phyloP scores from a whole-genome alignment of 2,329 filamentous ascomycete genomes.

The Exophiala dermatitidis region DNA sequence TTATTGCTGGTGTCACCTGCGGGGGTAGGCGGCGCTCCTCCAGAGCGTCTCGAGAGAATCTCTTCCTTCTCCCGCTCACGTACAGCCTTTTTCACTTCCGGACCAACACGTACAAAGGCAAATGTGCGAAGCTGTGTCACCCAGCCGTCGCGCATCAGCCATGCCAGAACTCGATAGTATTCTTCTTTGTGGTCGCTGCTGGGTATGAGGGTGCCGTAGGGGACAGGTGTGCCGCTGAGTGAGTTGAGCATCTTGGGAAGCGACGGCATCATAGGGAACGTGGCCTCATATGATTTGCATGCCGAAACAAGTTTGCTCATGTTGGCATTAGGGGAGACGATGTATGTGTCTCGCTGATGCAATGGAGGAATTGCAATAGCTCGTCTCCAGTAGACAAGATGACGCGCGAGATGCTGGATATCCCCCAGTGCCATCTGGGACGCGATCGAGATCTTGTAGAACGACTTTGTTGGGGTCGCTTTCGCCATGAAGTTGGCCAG shows the following conservation, averaged over 20 bases:
- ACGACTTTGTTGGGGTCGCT: constrained; percentile 56
- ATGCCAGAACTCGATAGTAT: constrained; percentile 87
- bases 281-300: constrained; percentile 62
- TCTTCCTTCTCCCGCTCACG: constrained; percentile 47
- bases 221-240: constrained; percentile 70
- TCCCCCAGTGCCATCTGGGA: constrained; percentile 66
- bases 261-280: constrained; percentile 75
- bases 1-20: too few species aligned
- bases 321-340: constrained; percentile 84
- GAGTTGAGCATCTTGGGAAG: constrained; percentile 81
- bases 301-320: constrained; percentile 63
- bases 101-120: constrained; percentile 76
- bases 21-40: not conserved
- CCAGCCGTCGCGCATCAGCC: constrained; percentile 88
- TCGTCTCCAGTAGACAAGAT: constrained; percentile 92
- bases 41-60: not conserved
- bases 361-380: constrained; percentile 87
- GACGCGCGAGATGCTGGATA: constrained; percentile 79
- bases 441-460: constrained; percentile 59
- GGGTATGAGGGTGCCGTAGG: constrained; percentile 77
- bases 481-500: constrained; percentile 66
- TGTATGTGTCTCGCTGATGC: constrained; percentile 81
- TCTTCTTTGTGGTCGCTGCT: constrained; percentile 78
- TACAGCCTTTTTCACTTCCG: constrained; percentile 75
- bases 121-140: constrained; percentile 90